These are phyloP conservation scores for Curvularia eragrostidis DNA, from an alignment of 2,329 filamentous ascomycete genomes.

Conservation along the genomic window DNA sequence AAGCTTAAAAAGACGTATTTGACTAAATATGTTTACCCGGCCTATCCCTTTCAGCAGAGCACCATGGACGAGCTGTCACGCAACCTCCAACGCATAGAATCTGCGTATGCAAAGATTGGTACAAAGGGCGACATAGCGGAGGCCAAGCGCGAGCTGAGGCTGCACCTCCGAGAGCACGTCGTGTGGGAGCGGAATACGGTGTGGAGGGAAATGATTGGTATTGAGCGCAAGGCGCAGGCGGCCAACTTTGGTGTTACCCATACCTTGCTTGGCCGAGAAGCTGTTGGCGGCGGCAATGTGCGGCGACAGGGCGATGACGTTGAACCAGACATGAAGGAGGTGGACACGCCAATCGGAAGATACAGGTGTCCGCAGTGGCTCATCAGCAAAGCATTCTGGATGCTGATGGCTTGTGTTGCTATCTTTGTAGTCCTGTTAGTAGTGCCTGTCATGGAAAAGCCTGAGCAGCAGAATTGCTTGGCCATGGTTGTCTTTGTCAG, in stretches of 20 bases:
- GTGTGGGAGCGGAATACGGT: slow-evolving; percentile 99
- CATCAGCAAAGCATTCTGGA: slow-evolving; percentile 80
- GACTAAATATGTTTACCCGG: slow-evolving; percentile 72
- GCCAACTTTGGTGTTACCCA: slow-evolving; percentile 82
- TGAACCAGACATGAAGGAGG: slow-evolving; percentile 68
- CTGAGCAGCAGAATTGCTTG: slow-evolving; percentile 94
- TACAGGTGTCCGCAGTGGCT: slow-evolving; percentile 82
- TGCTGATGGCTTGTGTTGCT: slow-evolving; percentile 71
- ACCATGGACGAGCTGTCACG: slow-evolving; percentile 75
- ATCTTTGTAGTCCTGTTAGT: slow-evolving; percentile 78
- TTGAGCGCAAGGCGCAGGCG: slow-evolving; percentile 93
- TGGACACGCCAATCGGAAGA: slow-evolving; percentile 80
- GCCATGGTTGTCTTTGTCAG: slow-evolving; percentile 94
- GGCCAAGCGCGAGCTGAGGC: slow-evolving; percentile 83
- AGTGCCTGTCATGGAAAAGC: slow-evolving; percentile 80
- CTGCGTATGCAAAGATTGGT: slow-evolving; percentile 79
- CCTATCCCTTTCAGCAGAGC: slow-evolving; percentile 79
- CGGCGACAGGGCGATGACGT: slow-evolving; percentile 86
- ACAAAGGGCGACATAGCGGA: slow-evolving; percentile 78
- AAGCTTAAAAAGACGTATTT: slow-evolving; percentile 81
- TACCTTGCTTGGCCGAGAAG: slow-evolving; percentile 78
- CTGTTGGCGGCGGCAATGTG: slow-evolving; percentile 69
- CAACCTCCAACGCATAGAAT: slow-evolving; percentile 76
- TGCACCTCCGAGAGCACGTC: slow-evolving; percentile 93
- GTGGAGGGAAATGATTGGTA: slow-evolving; percentile 98